A percentile compares a stretch with the other conserved stretches of the same genome.
phyloP scores from a whole-genome alignment of 2,329 filamentous ascomycete genomes.

The Beauveria caledonica region DNA sequence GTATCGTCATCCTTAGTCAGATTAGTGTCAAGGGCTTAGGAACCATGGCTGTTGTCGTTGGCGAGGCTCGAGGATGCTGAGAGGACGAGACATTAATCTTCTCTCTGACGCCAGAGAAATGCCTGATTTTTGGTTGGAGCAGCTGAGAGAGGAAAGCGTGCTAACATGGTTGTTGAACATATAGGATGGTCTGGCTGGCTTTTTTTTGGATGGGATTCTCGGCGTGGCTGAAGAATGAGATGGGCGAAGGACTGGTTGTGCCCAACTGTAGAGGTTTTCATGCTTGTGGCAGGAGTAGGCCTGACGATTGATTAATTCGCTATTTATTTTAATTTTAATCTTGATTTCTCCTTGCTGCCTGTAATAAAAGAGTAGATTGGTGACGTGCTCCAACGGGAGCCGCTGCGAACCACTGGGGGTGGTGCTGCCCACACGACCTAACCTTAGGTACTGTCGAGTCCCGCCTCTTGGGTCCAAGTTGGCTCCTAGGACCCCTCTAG shows the following conservation, averaged over 20 bases:
- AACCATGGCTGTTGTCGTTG: constrained; percentile 22
- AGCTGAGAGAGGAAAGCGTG: neutral
- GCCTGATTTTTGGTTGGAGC: neutral
- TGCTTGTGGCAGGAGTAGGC: neutral
- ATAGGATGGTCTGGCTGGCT: neutral
- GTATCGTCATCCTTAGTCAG: constrained; percentile 98
- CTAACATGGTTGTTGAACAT: neutral
- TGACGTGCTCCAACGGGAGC: no score
- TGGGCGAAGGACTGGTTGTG: neutral
- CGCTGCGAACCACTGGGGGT: no score
- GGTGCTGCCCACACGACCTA: no score
- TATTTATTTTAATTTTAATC: neutral
- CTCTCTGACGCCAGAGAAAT: constrained; percentile 36
- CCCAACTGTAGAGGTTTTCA: no score
- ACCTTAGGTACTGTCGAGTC: no score
- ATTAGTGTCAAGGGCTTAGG: constrained; percentile 34
- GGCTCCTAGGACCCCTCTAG: no score
- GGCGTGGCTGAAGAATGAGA: neutral
- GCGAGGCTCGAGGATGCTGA: constrained; percentile 26
- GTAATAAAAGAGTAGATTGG: no score
- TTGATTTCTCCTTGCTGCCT: neutral
- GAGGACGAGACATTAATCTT: constrained; percentile 47
- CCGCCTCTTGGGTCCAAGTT: no score
- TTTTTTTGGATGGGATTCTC: neutral
- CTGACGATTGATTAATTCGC: neutral